Evolutionary conservation across 2,329 filamentous ascomycete genomes (phyloP), one percentile per base, ranked within the genome.

Genomic region (Alternaria dauci): DNA sequence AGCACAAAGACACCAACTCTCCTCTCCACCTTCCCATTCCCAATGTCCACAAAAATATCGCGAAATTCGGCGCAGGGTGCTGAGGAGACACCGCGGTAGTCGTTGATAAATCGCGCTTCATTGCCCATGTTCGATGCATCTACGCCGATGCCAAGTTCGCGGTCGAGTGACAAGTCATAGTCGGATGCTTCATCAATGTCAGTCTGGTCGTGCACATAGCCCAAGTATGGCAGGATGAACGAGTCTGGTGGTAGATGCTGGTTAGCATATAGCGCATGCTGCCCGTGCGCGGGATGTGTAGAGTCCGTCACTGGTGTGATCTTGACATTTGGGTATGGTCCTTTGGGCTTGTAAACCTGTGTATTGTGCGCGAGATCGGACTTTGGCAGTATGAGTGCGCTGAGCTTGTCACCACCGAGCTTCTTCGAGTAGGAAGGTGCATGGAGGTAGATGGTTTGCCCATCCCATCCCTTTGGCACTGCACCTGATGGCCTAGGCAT

Each of bases 61-160:
- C 78, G 72, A 57, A 82, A 83, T 58, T 82, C 81, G 30, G 80
- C 80, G 59, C 78, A 79, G 8, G 79, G 78, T n/a, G 68, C 68
- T 1, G 69, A 59, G 2, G 76, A 72, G 8, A 86, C 76, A 18
- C 84, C 82, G 56, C 84, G 79, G 69, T 85, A 86, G 69, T 86
- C 84, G 63, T 86, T 86, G 61, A 83, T 80, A 64, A 84, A 85
- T 43, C 84, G 76, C 5, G 81, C 80, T 65, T 86, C 83, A 63
- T 86, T 86, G 28, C 84, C 84, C 63, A 79, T 79, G 2, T 69
- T 72, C 1, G 79, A 78, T 4, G 82, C 83, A 66, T 86, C 84
- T 9, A 85, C 79, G 18, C 80, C 80, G 11, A 86, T 70, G 11
- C 77, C 81, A 7, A 81, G 66, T 4, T 85, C 82, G 23, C 82